Evolutionary conservation across 345 rosid genomes (phyloP), one percentile per base, ranked within the genome.

Genomic region (Eucalyptus guilfoylei): DNA sequence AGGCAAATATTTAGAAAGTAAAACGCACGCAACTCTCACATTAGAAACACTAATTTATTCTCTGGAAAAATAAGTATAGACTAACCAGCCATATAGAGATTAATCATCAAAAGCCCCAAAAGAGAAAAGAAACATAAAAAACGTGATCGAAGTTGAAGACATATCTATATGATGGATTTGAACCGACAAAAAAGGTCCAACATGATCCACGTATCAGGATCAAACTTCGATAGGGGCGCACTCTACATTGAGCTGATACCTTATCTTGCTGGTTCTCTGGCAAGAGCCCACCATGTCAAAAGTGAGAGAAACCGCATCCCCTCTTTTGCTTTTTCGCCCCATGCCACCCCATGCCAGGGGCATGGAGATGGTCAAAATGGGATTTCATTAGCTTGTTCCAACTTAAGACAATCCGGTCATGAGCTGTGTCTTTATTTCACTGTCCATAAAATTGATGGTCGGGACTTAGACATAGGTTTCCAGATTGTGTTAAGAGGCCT

Each of bases 141-240:
- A 49, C 3, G 8, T 62, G 32, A 64, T 30, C 32, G 19, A 64
- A 30, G 37, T 30, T 30, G 34, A 64, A 30, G 72, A 14, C 37
- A n/a, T 64, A 14, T 64, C 37, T 14, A n/a, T 15, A n/a, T 4
- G 37, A 4, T 30, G 72, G 19, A 62, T 62, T 62, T 30, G 67
- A 60, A 3, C 2, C 1, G 21, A 50, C 72, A 64, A 64, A 64
- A 30, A 64, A 7, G 3, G 1, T n/a, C 21, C 2, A 7, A n/a
- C 6, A n/a, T 7, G 21, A 4, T 15, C 1, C 42, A 32, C 6
- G 7, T 32, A 67, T 67, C 1, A 0, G 11, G 80, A 8, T n/a
- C 23, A 15, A 5, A 32, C n/a, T n/a, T n/a, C n/a, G n/a, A n/a
- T 19, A 14, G 76, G 21, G 9, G 37, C 0, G 5, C 10, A 8